These are phyloP conservation scores for Alternaria sp. DNA, from an alignment of 2,329 filamentous ascomycete species.

Conservation along the genomic window DNA sequence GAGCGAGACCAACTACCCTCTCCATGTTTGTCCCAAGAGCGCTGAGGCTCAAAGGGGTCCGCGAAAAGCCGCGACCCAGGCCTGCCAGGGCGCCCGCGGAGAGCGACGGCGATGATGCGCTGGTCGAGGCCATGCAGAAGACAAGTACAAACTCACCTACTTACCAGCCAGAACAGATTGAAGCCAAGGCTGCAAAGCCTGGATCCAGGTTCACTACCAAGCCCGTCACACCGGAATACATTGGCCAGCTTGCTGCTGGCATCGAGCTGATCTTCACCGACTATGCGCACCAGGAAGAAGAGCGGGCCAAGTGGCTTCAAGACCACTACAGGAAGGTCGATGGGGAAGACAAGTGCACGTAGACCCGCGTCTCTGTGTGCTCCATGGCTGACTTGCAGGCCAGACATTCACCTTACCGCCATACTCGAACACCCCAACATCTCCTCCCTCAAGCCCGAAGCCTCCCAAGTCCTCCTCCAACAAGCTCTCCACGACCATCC, in stretches of 20 bases:
- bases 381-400: constrained; percentile 1
- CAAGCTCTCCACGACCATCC: constrained; percentile 34
- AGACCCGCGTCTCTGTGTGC: background rate
- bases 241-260: constrained; percentile 41
- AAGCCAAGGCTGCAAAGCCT: constrained; percentile 15
- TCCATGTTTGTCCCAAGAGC: constrained; percentile 47
- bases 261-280: constrained; percentile 48
- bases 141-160: constrained; percentile 33
- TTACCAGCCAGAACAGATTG: constrained; percentile 17
- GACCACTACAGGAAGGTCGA: constrained; percentile 35
- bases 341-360: constrained; percentile 37
- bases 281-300: constrained; percentile 45
- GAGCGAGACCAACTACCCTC: background rate
- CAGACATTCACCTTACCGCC: constrained; percentile 45
- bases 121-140: constrained; percentile 34
- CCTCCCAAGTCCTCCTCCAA: constrained; percentile 39
- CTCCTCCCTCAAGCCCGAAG: constrained; percentile 41
- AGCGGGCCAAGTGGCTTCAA: constrained; percentile 36
- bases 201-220: constrained; percentile 32
- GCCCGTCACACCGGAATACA: constrained; percentile 36
- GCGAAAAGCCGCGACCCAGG: constrained; percentile 27
- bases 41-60: constrained; percentile 43
- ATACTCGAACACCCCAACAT: constrained; percentile 43
- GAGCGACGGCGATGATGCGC: constrained; percentile 29
- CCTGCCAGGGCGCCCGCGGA: constrained; percentile 3